Evolutionary conservation across 1,284 basidiomycete genomes (phyloP), one percentile per base, ranked within the genome.

Genomic region (Sanghuangporus baumii): DNA sequence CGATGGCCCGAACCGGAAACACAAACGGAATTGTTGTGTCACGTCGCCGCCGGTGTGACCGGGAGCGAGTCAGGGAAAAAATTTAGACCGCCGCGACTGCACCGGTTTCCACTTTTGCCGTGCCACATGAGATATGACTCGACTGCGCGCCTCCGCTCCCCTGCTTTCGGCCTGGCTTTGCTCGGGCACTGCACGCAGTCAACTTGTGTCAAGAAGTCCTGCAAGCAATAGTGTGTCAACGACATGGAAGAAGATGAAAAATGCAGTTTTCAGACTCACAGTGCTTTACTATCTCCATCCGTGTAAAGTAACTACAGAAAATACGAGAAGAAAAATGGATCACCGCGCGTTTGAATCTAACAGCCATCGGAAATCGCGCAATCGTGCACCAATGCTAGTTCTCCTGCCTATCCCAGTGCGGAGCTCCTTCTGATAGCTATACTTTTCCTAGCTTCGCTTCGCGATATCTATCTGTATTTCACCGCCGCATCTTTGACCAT

Each of bases 1-100:
- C 20, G 16, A 34, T 54, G 16, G 7, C 36, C 51, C 6, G 51
- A 37, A 54, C 4, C 51, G 51, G 51, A 54, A 37, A n/a, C 34
- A 34, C 31, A 54, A 54, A 54, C 52, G 31, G n/a, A 54, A 36
- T n/a, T 37, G n/a, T 36, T 54, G 6, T 54, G 52, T 54, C 52
- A 54, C 52, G 18, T 54, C 31, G 31, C 14, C 52, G 16, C 52
- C 52, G 52, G 51, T 54, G 52, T 54, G 52, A 54, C 52, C 52
- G 52, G 52, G n/a, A 54, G 52, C 52, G 52, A 54, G 52, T 54
- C 52, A 54, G 3, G 52, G 52, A 37, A 37, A 51, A 54, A 37
- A 16, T 54, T 54, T 37, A n/a, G 31, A 36, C 31, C 16, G 31
- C 9, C 11, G 23, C 5, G 26, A 31, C 52, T 37, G 31, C 52